Percentiles rank a stretch among this genome's conserved stretches.
Evolutionary conservation across 371 early-diverging fungal species (phyloP).

Genomic region (Mucor circinelloides): DNA sequence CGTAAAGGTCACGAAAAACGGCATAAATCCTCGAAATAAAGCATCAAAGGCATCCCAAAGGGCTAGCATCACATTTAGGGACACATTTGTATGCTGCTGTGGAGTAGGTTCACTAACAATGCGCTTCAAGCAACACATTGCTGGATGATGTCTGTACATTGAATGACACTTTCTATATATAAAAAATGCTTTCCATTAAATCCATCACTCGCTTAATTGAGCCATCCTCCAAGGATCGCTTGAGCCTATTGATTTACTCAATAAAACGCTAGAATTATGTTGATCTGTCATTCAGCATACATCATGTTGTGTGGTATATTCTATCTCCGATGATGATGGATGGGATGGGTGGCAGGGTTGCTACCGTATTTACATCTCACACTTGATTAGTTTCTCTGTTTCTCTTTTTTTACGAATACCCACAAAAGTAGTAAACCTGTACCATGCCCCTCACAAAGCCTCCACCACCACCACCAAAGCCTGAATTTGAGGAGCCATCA

Average conservation of each 20-base stretch:
- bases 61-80: neutral
- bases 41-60: neutral
- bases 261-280: no score
- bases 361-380: neutral
- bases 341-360: no score
- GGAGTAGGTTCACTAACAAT: neutral
- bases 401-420: neutral
- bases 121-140: no score
- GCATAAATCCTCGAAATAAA: neutral
- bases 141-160: no score
- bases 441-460: slow-evolving; percentile 53
- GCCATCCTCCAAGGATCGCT: no score
- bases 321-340: no score
- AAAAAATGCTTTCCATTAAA: no score
- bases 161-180: no score
- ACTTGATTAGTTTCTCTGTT: neutral
- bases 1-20: neutral
- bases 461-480: slow-evolving; percentile 52
- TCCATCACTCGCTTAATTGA: no score
- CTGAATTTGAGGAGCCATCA: slow-evolving; percentile 47
- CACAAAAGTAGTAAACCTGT: neutral
- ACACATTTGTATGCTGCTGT: neutral
- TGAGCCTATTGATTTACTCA: no score
- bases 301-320: no score
- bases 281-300: no score